Base-by-base conservation (phyloP, 768 basidiomycete species). In the Cystobasidium ongulense region DNA sequence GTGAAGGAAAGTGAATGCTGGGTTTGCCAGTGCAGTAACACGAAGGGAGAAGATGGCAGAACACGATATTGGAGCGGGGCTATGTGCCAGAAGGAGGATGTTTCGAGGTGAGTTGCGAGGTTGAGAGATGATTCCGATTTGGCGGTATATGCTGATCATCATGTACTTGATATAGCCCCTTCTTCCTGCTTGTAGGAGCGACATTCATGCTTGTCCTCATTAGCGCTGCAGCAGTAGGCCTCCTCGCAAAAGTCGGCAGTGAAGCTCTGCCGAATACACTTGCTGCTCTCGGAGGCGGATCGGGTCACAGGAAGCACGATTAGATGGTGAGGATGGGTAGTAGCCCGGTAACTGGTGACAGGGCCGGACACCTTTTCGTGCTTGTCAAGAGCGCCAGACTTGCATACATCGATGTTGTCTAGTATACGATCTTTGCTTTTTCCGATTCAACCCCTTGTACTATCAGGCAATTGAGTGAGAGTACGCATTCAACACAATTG, bases 161-260 rank as follows among this genome's bases (percentile, higher is more conserved):
- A n/a, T 63, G 61, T 10, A 11, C 41, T 23, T 23, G 36, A 3
- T n/a, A 8, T n/a, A 71, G 68, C n/a, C 68, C 52, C 31, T 71
- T 71, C 68, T 71, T 71, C 68, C 50, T 71, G 7, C 50, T 71
- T n/a, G 68, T 46, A 23, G 68, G 68, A 11, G 25, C 68, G 15
- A 13, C 54, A 1, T 35, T 71, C 35, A 31, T 59, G 21, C 33
- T 71, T n/a, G 25, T 71, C 15, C 27, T 71, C 13, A 61, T 71
- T 36, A 36, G 29, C 13, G 68, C 36, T 13, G 54, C 53, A 35
- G n/a, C 68, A 10, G 54, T 71, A 31, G 10, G 8, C 3, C 54
- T 71, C 21, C 54, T 71, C 5, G 50, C 68, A n/a, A 61, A 36
- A 10, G 36, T 71, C 18, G 68, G 68, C 33, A 27, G 31, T 21